Evolutionary conservation across 495 filamentous ascomycete species (phyloP), one percentile per base, ranked within the genome.

Genomic region (Neurospora sp.): DNA sequence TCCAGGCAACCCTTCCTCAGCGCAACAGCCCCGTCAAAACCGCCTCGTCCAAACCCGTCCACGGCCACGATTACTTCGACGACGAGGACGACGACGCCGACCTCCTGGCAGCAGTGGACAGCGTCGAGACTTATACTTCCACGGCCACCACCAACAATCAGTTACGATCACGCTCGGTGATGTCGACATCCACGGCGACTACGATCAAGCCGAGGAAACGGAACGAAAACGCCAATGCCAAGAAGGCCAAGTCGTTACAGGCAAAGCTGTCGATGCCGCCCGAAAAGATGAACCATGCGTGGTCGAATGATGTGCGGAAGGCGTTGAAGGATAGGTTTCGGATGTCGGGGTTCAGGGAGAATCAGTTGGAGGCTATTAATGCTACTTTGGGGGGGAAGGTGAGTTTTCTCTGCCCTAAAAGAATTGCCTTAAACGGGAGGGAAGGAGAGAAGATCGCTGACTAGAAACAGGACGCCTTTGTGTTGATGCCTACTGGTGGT

Each of bases 401-500:
- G 46, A 53, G 46, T 53, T 35, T 35, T 35, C 31, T 35, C 31
- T 35, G 31, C 3, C 31, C 31, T 4, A 31, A 31, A 31, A 31
- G 31, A 31, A 31, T 31, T 31, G 31, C 31, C 31, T 31, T 31
- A 3, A 3, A 3, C 3, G 3, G 31, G 31, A 31, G 31, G 31
- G 4, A 35, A 35, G 31, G 31, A 35, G 31, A 35, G 31, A 35
- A 35, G 5, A 35, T 35, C 31, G 31, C 31, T 37, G 16, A 44
- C 41, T 16, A 18, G 41, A 18, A 44, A 44, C 31, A 35, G 75
- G 94, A 98, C 81, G 89, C 90, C 0, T 98, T 99, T 78, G 91
- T 98, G 16, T 82, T 98, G 35, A 98, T 99, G 96, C 96, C 96
- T 38, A 99, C 96, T 3, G 96, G 96, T 53, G 96, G 96, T 69